Evolutionary conservation across 1,284 basidiomycete species (phyloP).

Genomic region (Coniferiporia weirii): DNA sequence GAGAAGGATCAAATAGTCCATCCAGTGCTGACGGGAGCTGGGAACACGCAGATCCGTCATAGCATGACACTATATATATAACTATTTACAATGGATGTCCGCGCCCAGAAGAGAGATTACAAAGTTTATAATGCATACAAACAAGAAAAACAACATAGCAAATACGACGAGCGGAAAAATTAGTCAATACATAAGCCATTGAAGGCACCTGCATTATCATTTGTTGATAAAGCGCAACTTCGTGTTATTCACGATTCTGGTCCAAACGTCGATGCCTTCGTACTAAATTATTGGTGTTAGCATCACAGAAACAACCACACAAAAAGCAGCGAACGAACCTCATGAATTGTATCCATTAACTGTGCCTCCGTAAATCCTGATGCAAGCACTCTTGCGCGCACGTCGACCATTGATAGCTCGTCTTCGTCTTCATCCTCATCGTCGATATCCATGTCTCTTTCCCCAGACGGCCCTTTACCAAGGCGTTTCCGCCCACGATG

Average conservation of each 20-base stretch:
- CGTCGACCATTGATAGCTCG: conserved; percentile 75
- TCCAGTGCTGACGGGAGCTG: conserved; percentile 55
- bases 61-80: not conserved
- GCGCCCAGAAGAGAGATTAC: not conserved
- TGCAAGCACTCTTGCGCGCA: conserved; percentile 77
- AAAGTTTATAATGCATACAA: conserved; percentile 8
- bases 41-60: conserved; percentile 59
- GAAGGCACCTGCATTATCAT: not conserved
- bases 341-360: conserved; percentile 75
- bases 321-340: conserved; percentile 46
- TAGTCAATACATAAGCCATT: not conserved
- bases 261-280: conserved; percentile 74
- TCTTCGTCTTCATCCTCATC: conserved; percentile 59
- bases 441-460: conserved; percentile 61
- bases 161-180: conserved; percentile 9
- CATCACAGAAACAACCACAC: conserved; percentile 9
- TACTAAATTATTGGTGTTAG: conserved; percentile 48
- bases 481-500: conserved; percentile 38
- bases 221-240: conserved; percentile 56
- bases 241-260: conserved; percentile 69
- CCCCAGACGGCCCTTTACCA: conserved; percentile 63
- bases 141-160: conserved; percentile 6
- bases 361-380: conserved; percentile 89
- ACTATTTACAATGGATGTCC: not conserved
- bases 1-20: conserved; percentile 34